A percentile compares a stretch with the other conserved stretches of the same genome.
phyloP scores from a whole-genome alignment of 2,329 filamentous ascomycete species.

The Aspergillus texensis region DNA sequence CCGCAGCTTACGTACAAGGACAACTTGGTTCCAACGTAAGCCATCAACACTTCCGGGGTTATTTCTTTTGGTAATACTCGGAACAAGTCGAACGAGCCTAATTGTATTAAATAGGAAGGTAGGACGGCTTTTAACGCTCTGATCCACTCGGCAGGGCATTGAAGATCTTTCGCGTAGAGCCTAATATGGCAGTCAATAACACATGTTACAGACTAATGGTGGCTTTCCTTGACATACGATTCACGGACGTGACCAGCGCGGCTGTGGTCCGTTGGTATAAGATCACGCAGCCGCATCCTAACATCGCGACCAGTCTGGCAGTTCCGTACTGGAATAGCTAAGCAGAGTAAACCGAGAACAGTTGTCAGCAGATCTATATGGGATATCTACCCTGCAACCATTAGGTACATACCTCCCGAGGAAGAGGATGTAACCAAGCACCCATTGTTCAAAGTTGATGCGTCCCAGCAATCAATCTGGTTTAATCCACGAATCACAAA shows the following conservation, averaged over 20 bases:
- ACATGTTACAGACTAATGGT: neutral
- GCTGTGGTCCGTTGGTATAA: slow-evolving; percentile 20
- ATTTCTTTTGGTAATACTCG: slow-evolving; percentile 38
- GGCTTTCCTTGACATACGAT: slow-evolving; percentile 24
- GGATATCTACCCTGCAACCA: neutral
- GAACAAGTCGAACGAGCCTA: slow-evolving; percentile 38
- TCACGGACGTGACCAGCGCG: slow-evolving; percentile 14
- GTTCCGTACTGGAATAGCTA: slow-evolving; percentile 38
- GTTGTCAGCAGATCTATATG: slow-evolving; percentile 1
- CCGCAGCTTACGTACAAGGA: slow-evolving; percentile 25
- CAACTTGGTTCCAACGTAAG: slow-evolving; percentile 38
- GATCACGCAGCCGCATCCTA: slow-evolving; percentile 36
- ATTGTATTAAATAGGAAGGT: slow-evolving; percentile 34
- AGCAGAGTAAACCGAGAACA: neutral
- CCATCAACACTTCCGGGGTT: slow-evolving; percentile 41
- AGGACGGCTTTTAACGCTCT: slow-evolving; percentile 32
- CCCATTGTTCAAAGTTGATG: slow-evolving; percentile 30
- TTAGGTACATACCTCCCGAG: slow-evolving; percentile 31
- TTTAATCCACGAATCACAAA: slow-evolving; percentile 40
- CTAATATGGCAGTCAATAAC: slow-evolving; percentile 28
- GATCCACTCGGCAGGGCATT: slow-evolving; percentile 36
- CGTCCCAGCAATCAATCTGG: slow-evolving; percentile 31
- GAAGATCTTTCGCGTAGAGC: slow-evolving; percentile 39
- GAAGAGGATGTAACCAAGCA: slow-evolving; percentile 35
- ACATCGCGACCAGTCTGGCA: slow-evolving; percentile 38